Evolutionary conservation across 352 stramenopile species (phyloP), one percentile per base, ranked within the genome.

Genomic region (Globisporangium viniferum): DNA sequence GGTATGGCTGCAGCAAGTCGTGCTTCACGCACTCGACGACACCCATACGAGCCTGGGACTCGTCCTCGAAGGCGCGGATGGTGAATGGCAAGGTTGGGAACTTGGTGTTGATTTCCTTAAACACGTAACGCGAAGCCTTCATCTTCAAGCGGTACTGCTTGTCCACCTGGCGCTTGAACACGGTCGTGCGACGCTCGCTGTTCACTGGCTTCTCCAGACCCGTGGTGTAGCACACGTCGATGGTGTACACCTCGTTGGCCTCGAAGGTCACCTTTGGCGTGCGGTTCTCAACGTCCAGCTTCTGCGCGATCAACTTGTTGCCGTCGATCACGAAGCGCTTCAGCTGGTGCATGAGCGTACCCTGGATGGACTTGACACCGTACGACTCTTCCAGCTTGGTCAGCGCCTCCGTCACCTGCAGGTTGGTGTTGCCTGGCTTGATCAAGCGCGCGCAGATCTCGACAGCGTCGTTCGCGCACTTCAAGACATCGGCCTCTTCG

Each of bases 151-250:
- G 84, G 88, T 99, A 99, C 70, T 97, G 97, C 72, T 98, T 94
- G 80, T 99, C 97, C 46, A 99, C 97, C 72, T 98, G 98, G 67
- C 98, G 94, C 86, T 99, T 99, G 85, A 98, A 99, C 44, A 99
- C 90, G 24, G 97, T 99, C 48, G 97, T 99, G 71, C 97, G 91
- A 65, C 83, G 93, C 75, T 94, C 90, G 62, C 81, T 94, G 54
- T 72, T 81, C 67, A 96, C 86, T 1, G 95, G 93, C 81, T 98
- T 99, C 58, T 98, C 98, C 71, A 98, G 96, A 49, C 98, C 98
- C 9, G 97, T 99, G 66, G 90, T 99, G 86, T 99, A 98, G 76
- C 96, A 98, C 62, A 99, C 94, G 78, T 99, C 98, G 51, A 99
- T 96, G 22, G 97, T 97, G 82, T 99, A 99, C 48, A 99, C 98